Evolutionary conservation across 1,284 basidiomycete species (phyloP), one percentile per base, ranked within the genome.

Genomic region (Fomitiporia mediterranea): DNA sequence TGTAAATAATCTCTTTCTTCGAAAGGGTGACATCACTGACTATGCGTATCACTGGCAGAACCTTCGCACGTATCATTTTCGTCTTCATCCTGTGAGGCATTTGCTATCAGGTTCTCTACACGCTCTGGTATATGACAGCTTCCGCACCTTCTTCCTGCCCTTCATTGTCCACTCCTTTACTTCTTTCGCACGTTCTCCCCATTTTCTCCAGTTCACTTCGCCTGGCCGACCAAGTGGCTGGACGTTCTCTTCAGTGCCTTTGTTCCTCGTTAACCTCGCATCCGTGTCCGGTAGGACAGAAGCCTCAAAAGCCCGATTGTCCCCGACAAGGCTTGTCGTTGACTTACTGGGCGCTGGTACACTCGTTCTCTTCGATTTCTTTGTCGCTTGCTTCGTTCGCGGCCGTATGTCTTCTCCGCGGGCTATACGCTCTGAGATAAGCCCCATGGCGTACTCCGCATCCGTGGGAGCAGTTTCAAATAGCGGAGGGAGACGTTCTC

Each of bases 361-460:
- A 63, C 38, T 34, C n/a, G 49, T 34, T 32, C 47, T 54, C 48
- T 55, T 57, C 49, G 53, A 34, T 19, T 35, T 53, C 53, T 58
- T 57, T 32, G 38, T n/a, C 9, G 11, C 4, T 42, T 43, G 52
- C 51, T 30, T 52, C 32, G 61, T 66, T 11, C 64, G 55, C 3
- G 74, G 70, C 34, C 64, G 66, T 21, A 82, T 64, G 37, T 74
- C 70, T 43, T 83, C 70, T 11, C 84, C 83, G 28, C 73, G 70
- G 35, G 79, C 75, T 8, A 86, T 74, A 2, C 85, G 77, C 57
- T 76, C 72, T 1, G 82, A 77, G 35, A 87, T 85, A 8, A 87
- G 64, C 32, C 83, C 77, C 79, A 86, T 85, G 1, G 85, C 83
- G 62, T 82, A 71, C 54, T 87, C 83, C 1, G 80, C 76, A 63